Percentiles rank a stretch among this genome's conserved stretches.
These are phyloP conservation scores for Vaccinium darrowii DNA, from an alignment of 148 eudicot genomes.

Conservation along the genomic window DNA sequence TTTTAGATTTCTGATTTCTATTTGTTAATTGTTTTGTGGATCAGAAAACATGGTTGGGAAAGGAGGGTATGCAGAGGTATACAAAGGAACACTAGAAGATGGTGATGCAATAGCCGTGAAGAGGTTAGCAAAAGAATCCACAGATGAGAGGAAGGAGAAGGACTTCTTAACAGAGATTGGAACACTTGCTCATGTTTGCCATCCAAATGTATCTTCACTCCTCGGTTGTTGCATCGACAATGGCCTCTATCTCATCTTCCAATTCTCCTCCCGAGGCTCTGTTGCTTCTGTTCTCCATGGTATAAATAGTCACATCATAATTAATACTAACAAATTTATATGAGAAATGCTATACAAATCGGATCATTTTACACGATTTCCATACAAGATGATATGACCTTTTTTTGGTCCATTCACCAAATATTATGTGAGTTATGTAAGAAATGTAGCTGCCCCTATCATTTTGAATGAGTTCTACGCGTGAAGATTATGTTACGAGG, in stretches of 20 bases:
- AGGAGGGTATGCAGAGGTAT: slow-evolving; percentile 96
- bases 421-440: no score
- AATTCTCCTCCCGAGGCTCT: slow-evolving; percentile 76
- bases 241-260: slow-evolving; percentile 83
- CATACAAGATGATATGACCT: not conserved
- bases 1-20: not conserved
- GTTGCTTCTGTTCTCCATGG: slow-evolving; percentile 94
- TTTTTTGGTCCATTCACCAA: not conserved
- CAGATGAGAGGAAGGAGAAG: slow-evolving; percentile 79
- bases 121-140: slow-evolving; percentile 48
- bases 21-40: slow-evolving; percentile 9
- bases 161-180: slow-evolving; percentile 95
- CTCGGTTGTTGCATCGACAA: slow-evolving; percentile 86
- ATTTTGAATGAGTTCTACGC: not conserved
- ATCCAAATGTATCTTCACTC: slow-evolving; percentile 80
- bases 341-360: not conserved
- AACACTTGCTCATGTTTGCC: slow-evolving; percentile 82
- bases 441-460: not conserved
- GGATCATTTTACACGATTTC: no score
- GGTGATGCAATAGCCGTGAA: slow-evolving; percentile 88
- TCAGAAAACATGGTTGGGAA: slow-evolving; percentile 88
- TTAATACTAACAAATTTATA: not conserved
- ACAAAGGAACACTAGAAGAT: slow-evolving; percentile 55
- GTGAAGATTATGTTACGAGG: not conserved
- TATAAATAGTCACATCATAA: slow-evolving; percentile 8